These are phyloP conservation scores for Takashimella koratensis DNA, from an alignment of 1,284 basidiomycete genomes.

Conservation along the genomic window DNA sequence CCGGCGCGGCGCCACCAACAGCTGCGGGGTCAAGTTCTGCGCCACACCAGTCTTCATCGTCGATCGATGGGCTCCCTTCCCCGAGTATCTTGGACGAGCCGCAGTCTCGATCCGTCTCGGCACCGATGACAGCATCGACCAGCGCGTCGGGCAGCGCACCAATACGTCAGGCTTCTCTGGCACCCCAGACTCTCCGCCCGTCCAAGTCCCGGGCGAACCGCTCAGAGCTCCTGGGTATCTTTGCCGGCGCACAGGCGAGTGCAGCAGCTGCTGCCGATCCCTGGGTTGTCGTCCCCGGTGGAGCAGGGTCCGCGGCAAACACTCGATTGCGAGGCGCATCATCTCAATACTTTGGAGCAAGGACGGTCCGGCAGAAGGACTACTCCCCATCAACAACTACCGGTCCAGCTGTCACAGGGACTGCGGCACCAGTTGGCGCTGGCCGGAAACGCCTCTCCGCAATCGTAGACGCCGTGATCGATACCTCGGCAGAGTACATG, in stretches of 20 bases:
- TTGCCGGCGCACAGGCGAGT: conserved; percentile 68
- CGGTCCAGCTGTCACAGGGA: not conserved
- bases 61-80: conserved; percentile 51
- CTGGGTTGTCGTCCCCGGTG: conserved; percentile 38
- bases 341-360: conserved; percentile 32
- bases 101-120: not conserved
- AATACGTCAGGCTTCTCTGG: conserved; percentile 1
- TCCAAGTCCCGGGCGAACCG: conserved; percentile 34
- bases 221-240: conserved; percentile 60
- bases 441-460: conserved; percentile 53
- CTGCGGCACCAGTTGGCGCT: not conserved
- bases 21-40: conserved; percentile 16
- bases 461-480: conserved; percentile 73
- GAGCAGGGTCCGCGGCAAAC: conserved; percentile 4
- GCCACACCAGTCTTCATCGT: conserved; percentile 35
- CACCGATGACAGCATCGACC: not conserved
- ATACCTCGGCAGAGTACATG: conserved; percentile 51
- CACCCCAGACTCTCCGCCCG: conserved; percentile 19
- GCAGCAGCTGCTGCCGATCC: conserved; percentile 60
- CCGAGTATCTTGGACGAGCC: not conserved
- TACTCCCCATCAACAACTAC: conserved; percentile 5
- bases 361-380: conserved; percentile 11
- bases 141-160: not conserved
- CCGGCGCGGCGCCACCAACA: not conserved
- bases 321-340: conserved; percentile 28